phyloP scores from a whole-genome alignment of 768 basidiomycete genomes.

The Dacryopinax primogenitus region DNA sequence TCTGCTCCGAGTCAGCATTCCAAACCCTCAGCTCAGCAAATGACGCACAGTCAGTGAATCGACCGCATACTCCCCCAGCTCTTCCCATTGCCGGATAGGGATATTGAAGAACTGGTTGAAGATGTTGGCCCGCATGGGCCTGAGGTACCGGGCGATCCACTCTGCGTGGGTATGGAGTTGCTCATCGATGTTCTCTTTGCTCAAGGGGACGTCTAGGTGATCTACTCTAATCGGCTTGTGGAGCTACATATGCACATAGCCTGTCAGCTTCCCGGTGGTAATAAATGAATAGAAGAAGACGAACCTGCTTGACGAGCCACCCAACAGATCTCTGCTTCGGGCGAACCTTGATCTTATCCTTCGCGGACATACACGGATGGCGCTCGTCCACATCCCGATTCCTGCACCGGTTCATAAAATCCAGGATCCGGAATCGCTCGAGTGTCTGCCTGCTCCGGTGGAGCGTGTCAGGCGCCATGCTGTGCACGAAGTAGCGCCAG shows the following conservation, averaged over 20 bases:
- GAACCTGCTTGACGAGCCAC: not conserved
- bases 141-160: not conserved
- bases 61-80: not conserved
- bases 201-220: not conserved
- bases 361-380: not conserved
- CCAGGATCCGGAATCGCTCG: not conserved
- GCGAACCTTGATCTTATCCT: not conserved
- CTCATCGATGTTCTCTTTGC: not conserved
- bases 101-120: not conserved
- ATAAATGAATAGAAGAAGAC: not conserved
- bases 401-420: not conserved
- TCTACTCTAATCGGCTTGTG: not conserved
- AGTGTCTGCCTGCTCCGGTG: not conserved
- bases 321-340: not conserved
- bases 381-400: not conserved
- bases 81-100: not conserved
- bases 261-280: not conserved
- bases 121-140: not conserved
- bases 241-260: not conserved
- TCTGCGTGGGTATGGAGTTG: not conserved
- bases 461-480: not conserved
- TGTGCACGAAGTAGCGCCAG: not conserved
- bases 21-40: too few species aligned
- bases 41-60: too few species aligned
- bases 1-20: too few species aligned